Conservation (phyloP, 805 yeast species). For the Citeromyces matritensis region DNA sequence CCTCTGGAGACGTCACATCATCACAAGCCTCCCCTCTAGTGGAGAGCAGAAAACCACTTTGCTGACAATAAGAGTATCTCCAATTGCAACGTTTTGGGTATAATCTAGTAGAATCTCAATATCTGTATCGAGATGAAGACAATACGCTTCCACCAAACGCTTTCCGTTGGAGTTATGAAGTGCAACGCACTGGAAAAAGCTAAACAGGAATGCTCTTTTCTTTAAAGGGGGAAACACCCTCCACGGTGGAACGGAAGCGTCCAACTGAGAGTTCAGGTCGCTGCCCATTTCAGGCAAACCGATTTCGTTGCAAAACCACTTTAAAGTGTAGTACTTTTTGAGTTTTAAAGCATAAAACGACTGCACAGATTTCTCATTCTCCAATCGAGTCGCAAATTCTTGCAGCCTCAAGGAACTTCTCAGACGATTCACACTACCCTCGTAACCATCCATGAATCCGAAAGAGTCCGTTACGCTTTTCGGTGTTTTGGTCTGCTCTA, state of each 20-base stretch:
- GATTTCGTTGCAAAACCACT: too few relatives aligned
- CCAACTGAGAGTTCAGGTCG: too few relatives aligned
- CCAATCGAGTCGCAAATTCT: slow-evolving; percentile 18
- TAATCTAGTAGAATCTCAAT: slow-evolving; percentile 20
- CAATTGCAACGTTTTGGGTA: slow-evolving; percentile 15
- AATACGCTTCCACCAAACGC: slow-evolving; percentile 23
- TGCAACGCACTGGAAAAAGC: slow-evolving; percentile 23
- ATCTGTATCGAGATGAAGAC: slow-evolving; percentile 28
- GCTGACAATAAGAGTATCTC: slow-evolving; percentile 29
- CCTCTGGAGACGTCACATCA: slow-evolving; percentile 11
- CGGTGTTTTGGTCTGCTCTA: too few relatives aligned
- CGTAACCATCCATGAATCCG: too few relatives aligned
- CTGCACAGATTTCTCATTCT: slow-evolving; percentile 3
- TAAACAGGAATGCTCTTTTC: slow-evolving; percentile 1
- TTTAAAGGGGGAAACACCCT: too few relatives aligned
- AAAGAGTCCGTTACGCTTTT: too few relatives aligned
- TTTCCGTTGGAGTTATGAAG: slow-evolving; percentile 6
- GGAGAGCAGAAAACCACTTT: slow-evolving; percentile 26
- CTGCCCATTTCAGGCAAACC: too few relatives aligned
- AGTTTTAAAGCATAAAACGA: slow-evolving; percentile 1
- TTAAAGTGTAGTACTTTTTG: too few relatives aligned
- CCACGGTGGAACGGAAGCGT: too few relatives aligned
- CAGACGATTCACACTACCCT: slow-evolving; percentile 8
- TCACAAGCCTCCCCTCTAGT: slow-evolving; percentile 20
- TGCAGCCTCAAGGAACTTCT: slow-evolving; percentile 17